Evolutionary conservation across 148 eudicot genomes (phyloP), one percentile per base, ranked within the genome.

Genomic region (Chenopodium berlandieri): DNA sequence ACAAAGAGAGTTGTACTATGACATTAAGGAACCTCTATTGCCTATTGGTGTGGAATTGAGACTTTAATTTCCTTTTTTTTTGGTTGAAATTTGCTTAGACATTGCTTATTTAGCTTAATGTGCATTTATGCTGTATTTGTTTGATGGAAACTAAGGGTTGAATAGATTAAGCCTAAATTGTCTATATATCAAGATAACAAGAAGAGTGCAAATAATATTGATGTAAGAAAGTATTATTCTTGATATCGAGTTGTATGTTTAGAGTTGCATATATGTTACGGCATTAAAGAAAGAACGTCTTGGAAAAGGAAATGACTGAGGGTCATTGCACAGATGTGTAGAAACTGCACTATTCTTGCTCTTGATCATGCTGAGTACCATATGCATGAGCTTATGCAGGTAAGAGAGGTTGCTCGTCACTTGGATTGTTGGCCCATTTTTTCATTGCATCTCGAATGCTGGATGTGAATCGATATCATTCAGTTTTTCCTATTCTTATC

Each of bases 341-440:
- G 93, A 92, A 84, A 93, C 87, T 75, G 91, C 90, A 11, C 87
- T 74, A 86, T 89, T 54, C 93, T 92, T 82, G 91, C 95, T 79
- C 90, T 90, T 80, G 95, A 50, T 50, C 54, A 92, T 84, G 95
- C 90, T 71, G 95, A 92, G 80, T 90, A 90, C 44, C 92, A 92
- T 67, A 87, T 92, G 86, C 95, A 93, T 75, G 95, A 92, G 82
- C 88, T 92, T 68, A 92, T 92, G 91, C 93, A 92, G 95, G 72
- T 71, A 50, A 50, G 54, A 9, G 32, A 50, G 14, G 54, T 50
- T 50, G 54, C 13, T 50, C 14, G 54, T 50, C 3, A 50, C 54
- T 50, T 50, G 54, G 54, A 50, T 50, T 0, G 14, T 50, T 50
- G 54, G 54, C 14, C 16, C 34, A 16, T 71, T 70, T 52, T 52